Evolutionary conservation across 2,329 filamentous ascomycete species (phyloP), one percentile per base, ranked within the genome.

Genomic region (Lasiodiplodia citricola): DNA sequence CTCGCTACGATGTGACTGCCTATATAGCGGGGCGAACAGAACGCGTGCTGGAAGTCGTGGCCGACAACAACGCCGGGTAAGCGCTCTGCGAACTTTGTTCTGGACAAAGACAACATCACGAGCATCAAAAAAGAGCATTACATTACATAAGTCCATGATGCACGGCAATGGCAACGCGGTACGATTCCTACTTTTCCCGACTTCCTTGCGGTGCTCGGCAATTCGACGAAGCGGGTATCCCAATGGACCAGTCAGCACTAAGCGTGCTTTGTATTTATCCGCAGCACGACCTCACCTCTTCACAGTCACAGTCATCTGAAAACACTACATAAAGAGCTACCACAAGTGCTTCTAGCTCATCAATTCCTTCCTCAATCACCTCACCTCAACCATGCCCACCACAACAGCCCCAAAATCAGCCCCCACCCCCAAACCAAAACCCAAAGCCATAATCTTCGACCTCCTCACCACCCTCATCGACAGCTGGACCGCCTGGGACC

Each of bases 381-480:
- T n/a, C 28, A 28, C 11, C 11, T 10, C 44, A 8, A 14, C 8
- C 60, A 52, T 21, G 44, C 21, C 28, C 60, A 7, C 23, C 25
- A n/a, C 25, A 52, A n/a, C 28, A 38, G 7, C 14, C n/a, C 18
- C n/a, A 28, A 41, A 41, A 37, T 14, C 58, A 25, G 23, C 41
- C 25, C n/a, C 58, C 25, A 6, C 58, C 10, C 60, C 21, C 56
- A 18, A 55, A 28, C 51, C 23, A 25, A 67, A 60, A 55, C 69
- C 67, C 37, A 70, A 69, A 71, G 80, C 75, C 57, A 73, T 82
- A 1, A 70, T 82, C 37, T 82, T 83, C 38, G 80, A 83, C 68
- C 79, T 82, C 35, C 77, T 83, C 28, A 82, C 80, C 1, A 80
- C 74, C 16, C 77, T 82, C 0, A 70, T 80, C 7, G 76, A 83